Percentiles rank a stretch among this genome's conserved stretches.
Evolutionary conservation across 805 yeast genomes (phyloP).

Genomic region (Ogataea ganodermae): DNA sequence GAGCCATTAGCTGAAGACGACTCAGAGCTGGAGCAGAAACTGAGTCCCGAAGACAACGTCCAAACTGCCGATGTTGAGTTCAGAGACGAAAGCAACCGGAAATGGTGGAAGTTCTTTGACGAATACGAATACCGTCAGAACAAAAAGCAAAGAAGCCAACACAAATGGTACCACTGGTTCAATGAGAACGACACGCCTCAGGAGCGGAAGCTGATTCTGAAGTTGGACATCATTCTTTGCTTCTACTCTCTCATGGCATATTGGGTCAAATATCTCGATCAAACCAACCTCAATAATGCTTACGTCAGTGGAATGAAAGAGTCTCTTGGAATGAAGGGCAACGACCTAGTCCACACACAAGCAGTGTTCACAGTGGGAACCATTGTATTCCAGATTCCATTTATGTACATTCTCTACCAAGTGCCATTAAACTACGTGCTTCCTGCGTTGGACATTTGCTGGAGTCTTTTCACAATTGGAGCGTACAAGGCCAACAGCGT

Average conservation of each 20-base stretch:
- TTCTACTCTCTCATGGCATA: slow-evolving; percentile 58
- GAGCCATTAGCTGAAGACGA: background rate
- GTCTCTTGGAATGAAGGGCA: slow-evolving; percentile 34
- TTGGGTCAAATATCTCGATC: slow-evolving; percentile 69
- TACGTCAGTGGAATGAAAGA: slow-evolving; percentile 69
- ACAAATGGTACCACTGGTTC: slow-evolving; percentile 58
- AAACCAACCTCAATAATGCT: slow-evolving; percentile 57
- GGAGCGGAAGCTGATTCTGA: slow-evolving; percentile 46
- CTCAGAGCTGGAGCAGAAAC: background rate
- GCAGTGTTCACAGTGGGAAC: slow-evolving; percentile 46
- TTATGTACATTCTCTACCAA: slow-evolving; percentile 39
- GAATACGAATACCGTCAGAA: slow-evolving; percentile 57
- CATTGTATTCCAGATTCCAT: slow-evolving; percentile 56
- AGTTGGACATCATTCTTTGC: slow-evolving; percentile 55
- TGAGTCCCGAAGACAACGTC: background rate
- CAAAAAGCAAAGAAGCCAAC: slow-evolving; percentile 17
- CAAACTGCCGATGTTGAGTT: background rate
- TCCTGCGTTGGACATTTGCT: slow-evolving; percentile 59
- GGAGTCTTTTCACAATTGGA: slow-evolving; percentile 65
- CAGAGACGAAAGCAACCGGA: slow-evolving; percentile 14
- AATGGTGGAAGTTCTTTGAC: slow-evolving; percentile 56
- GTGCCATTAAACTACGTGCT: slow-evolving; percentile 54
- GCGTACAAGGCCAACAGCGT: slow-evolving; percentile 52
- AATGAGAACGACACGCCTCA: slow-evolving; percentile 49
- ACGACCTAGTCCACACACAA: slow-evolving; percentile 29